These are phyloP conservation scores for Fusarium protoensiforme DNA, from an alignment of 2,329 filamentous ascomycete species.

Conservation along the genomic window DNA sequence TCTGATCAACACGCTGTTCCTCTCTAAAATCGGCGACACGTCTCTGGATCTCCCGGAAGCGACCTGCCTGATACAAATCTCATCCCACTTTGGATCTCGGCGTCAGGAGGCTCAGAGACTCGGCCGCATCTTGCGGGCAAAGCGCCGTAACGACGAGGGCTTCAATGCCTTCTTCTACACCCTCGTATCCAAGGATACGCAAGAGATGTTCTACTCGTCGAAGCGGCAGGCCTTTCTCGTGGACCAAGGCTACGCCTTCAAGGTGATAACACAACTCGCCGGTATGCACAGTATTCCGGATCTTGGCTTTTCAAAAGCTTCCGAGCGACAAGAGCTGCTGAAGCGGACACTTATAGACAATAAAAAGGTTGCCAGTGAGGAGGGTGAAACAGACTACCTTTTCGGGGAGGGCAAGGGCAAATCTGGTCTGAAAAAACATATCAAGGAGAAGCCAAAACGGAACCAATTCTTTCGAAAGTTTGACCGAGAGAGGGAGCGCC, in stretches of 20 bases:
- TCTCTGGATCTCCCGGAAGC: conserved; percentile 93
- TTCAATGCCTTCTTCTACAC: conserved; percentile 99
- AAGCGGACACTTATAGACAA: conserved; percentile 84
- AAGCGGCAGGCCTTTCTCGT: conserved; percentile 93
- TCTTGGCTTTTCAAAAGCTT: conserved; percentile 77
- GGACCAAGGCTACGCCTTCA: conserved; percentile 95
- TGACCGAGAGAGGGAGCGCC: conserved; percentile 20
- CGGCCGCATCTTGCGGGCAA: conserved; percentile 88
- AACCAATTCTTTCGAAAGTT: conserved; percentile 37
- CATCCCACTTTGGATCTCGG: conserved; percentile 92
- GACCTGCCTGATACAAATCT: conserved; percentile 94
- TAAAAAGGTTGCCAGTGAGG: conserved; percentile 54
- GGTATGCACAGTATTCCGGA: conserved; percentile 81
- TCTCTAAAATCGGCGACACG: conserved; percentile 95
- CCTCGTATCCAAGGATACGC: conserved; percentile 90
- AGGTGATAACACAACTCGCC: conserved; percentile 90
- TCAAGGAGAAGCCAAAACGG: conserved; percentile 18
- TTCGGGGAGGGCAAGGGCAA: not conserved
- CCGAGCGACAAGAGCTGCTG: conserved; percentile 81
- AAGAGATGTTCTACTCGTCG: conserved; percentile 87
- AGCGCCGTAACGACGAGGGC: conserved; percentile 91
- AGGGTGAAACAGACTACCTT: conserved; percentile 3
- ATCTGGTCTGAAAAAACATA: not conserved
- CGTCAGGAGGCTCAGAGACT: conserved; percentile 93
- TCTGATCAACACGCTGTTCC: conserved; percentile 86